phyloP scores from a whole-genome alignment of 192 early-diverging fungal genomes.

The Podila epigama region DNA sequence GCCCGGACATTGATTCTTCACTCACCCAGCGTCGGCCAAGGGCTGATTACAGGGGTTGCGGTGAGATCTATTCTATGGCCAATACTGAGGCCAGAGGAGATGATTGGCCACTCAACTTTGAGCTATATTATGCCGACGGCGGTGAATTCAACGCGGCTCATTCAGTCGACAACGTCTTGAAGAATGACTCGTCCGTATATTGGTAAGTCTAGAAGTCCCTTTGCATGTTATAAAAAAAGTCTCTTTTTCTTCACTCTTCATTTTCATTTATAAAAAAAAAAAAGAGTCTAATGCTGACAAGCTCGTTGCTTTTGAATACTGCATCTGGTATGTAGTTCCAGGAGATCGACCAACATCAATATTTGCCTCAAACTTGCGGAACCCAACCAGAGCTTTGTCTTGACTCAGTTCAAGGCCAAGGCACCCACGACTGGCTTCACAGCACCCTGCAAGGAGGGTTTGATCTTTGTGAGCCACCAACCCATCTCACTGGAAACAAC shows the following conservation, averaged over 20 bases:
- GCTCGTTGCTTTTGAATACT: too few species aligned
- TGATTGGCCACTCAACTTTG: slow-evolving; percentile 42
- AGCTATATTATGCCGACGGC: slow-evolving; percentile 41
- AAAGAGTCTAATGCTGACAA: too few species aligned
- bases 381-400: slow-evolving; percentile 41
- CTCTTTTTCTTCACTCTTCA: not conserved
- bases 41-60: not conserved
- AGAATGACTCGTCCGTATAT: slow-evolving; percentile 54
- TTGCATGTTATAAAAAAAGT: not conserved
- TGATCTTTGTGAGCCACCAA: slow-evolving; percentile 60
- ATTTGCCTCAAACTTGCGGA: slow-evolving; percentile 41
- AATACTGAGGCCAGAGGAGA: slow-evolving; percentile 12
- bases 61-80: not conserved
- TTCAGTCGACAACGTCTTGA: slow-evolving; percentile 54
- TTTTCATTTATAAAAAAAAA: not conserved
- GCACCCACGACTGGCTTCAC: slow-evolving; percentile 60
- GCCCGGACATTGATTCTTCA: not conserved
- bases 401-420: slow-evolving; percentile 55
- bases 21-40: not conserved
- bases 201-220: slow-evolving; percentile 27
- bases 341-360: slow-evolving; percentile 48
- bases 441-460: slow-evolving; percentile 63
- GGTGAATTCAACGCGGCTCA: slow-evolving; percentile 48
- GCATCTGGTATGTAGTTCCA: too few species aligned
- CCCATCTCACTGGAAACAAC: slow-evolving; percentile 54